These are phyloP conservation scores for Mycosphaerella sp. DNA, from an alignment of 2,329 filamentous ascomycete genomes.

Conservation along the genomic window DNA sequence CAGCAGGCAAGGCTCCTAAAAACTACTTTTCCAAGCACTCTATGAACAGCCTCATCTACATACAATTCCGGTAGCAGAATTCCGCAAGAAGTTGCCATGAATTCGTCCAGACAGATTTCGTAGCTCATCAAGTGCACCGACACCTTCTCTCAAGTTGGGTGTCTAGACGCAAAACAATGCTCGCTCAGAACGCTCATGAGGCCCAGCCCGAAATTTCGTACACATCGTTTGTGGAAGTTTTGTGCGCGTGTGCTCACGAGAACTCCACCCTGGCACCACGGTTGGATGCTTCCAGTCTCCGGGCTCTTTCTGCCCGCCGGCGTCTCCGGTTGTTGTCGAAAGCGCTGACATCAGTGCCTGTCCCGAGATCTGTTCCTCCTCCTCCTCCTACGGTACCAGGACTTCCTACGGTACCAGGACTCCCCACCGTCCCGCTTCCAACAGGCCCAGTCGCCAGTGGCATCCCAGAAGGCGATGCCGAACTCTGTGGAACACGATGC, in stretches of 20 bases:
- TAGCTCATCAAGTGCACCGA: not conserved
- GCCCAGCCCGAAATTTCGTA: not conserved
- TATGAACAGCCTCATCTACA: not conserved
- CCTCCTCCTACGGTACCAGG: slow-evolving; percentile 33
- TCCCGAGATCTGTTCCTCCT: slow-evolving; percentile 33
- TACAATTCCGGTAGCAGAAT: no score
- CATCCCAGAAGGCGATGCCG: slow-evolving; percentile 10
- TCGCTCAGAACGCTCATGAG: not conserved
- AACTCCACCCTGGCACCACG: slow-evolving; percentile 42
- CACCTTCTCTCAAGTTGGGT: not conserved
- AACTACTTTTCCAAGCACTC: not conserved
- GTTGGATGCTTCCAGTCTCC: slow-evolving; percentile 31
- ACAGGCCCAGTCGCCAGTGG: slow-evolving; percentile 20
- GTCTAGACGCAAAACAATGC: not conserved
- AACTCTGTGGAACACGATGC: slow-evolving; percentile 11
- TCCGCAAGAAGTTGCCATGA: not conserved
- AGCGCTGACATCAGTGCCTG: slow-evolving; percentile 37
- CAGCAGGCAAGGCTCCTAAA: not conserved
- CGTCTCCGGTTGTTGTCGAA: slow-evolving; percentile 50
- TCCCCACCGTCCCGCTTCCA: slow-evolving; percentile 25
- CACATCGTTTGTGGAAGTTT: not conserved
- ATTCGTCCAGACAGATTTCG: not conserved
- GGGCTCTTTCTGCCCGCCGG: slow-evolving; percentile 48
- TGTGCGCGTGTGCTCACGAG: slow-evolving; percentile 29
- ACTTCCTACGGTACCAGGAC: slow-evolving; percentile 38